A percentile compares a stretch with the other conserved stretches of the same genome.
Evolutionary conservation across 768 basidiomycete genomes (phyloP).

Genomic region (Termitomyces sp.): DNA sequence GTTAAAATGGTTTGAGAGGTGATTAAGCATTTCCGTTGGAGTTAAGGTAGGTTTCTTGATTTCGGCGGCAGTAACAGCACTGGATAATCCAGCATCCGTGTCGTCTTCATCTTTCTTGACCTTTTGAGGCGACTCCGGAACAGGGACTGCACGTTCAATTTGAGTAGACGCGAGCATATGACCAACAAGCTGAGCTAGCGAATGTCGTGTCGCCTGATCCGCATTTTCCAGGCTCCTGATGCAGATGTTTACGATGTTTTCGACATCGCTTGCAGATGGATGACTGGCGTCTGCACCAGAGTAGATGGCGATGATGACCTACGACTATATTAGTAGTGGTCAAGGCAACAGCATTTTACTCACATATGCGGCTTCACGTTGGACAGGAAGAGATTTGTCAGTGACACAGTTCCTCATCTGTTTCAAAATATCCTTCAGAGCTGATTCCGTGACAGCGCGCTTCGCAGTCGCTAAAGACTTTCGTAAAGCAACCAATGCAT

Average conservation of each 20-base stretch:
- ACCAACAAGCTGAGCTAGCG: slow-evolving; percentile 76
- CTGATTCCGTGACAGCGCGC: slow-evolving; percentile 75
- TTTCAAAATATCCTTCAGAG: slow-evolving; percentile 79
- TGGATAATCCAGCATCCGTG: slow-evolving; percentile 48
- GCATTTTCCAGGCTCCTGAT: slow-evolving; percentile 74
- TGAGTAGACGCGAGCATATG: slow-evolving; percentile 85
- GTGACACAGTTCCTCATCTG: slow-evolving; percentile 67
- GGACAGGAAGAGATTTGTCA: slow-evolving; percentile 83
- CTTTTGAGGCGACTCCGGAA: slow-evolving; percentile 48
- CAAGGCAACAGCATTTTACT: slow-evolving; percentile 5
- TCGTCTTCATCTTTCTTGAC: slow-evolving; percentile 59
- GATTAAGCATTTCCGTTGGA: slow-evolving; percentile 75
- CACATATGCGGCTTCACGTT: slow-evolving; percentile 80
- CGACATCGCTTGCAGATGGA: slow-evolving; percentile 66
- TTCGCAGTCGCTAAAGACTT: slow-evolving; percentile 80
- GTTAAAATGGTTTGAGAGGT: slow-evolving; percentile 79
- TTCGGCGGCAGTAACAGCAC: slow-evolving; percentile 45
- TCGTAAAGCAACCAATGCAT: slow-evolving; percentile 71
- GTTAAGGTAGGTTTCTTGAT: slow-evolving; percentile 65
- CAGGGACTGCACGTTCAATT: slow-evolving; percentile 46
- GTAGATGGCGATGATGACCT: slow-evolving; percentile 52
- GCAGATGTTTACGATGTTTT: slow-evolving; percentile 62
- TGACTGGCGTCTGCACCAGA: slow-evolving; percentile 47
- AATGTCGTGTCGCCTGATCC: slow-evolving; percentile 79
- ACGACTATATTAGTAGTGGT: slow-evolving; percentile 8